Base-by-base conservation (phyloP, 108 stramenopile genomes). In the Schizochytrium sp. region DNA sequence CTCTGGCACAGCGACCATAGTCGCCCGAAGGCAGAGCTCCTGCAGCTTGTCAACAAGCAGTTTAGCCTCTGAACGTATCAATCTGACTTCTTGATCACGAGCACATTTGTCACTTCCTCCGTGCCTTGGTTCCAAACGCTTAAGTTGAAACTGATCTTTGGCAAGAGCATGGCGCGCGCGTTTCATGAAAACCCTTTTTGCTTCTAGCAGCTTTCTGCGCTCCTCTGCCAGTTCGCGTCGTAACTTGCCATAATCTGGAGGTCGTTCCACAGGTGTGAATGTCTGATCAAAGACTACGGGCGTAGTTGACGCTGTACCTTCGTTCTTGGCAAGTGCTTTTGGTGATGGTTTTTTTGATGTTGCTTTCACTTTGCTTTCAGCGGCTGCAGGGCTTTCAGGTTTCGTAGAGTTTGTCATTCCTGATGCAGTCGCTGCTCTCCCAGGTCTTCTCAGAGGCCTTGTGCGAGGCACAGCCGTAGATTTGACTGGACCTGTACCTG, bases 181-280 rank as follows among this genome's bases (percentile, higher is more conserved):
- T 7, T 15, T 38, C 64, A 69, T 69, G 64, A 69, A 69, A 38
- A 13, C 19, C 10, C 64, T 38, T 15, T 44, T 12, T 10, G 64
- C 64, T 38, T 44, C 42, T 44, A 44, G 64, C 12, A 69, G 28
- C 10, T 38, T 12, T 44, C 44, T 12, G 10, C 64, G 64, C 28
- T 69, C 64, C 19, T 5, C 28, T 7, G 64, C 64, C 19, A 69
- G 64, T 44, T 69, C 64, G 10, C 44, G 40, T 38, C 64, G 64
- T 3, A 69, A 15, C 64, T 69, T 69, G 64, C 64, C 64, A 15
- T 69, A 69, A 44, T 69, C 64, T 15, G 64, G 64, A 38, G 64
- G 64, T 2, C 64, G 64, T 69, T 69, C 64, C 64, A 69, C 64
- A 8, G 64, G 15, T 44, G 40, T 44, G 2, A 69, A 69, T 44